Conservation (phyloP, 805 yeast genomes). For the Wickerhamomyces xylosicus region DNA sequence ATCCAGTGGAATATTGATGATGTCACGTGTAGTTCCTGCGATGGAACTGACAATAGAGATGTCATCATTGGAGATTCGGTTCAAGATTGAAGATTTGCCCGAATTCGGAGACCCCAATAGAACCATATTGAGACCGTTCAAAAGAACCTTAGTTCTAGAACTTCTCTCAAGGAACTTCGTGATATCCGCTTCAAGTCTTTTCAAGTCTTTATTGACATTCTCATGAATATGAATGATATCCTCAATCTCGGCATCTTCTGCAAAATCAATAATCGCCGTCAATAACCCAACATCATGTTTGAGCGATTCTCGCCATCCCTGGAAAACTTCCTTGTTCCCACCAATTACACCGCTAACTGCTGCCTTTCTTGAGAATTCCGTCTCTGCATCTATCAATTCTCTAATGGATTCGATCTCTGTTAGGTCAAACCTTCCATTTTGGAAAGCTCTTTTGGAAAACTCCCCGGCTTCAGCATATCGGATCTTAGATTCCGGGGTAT, state of each 20-base stretch:
- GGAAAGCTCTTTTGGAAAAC: constrained; percentile 78
- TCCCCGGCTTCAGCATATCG: constrained; percentile 92
- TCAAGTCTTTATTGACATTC: constrained; percentile 35
- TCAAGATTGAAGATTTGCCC: constrained; percentile 84
- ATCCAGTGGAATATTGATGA: constrained; percentile 72
- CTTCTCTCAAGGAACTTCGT: constrained; percentile 30
- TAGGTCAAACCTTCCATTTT: constrained; percentile 73
- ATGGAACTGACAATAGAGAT: constrained; percentile 85
- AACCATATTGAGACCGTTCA: constrained; percentile 63
- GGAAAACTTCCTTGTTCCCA: constrained; percentile 41
- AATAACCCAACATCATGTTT: constrained; percentile 61
- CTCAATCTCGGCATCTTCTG: constrained; percentile 83
- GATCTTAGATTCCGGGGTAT: constrained; percentile 33
- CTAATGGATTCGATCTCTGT: constrained; percentile 88
- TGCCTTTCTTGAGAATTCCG: constrained; percentile 75
- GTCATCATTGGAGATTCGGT: constrained; percentile 64
- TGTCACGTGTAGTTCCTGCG: constrained; percentile 92
- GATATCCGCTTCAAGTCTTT: constrained; percentile 34
- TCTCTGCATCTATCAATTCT: constrained; percentile 86
- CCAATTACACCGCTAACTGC: constrained; percentile 73
- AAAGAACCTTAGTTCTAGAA: constrained; percentile 48
- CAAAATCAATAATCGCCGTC: constrained; percentile 88
- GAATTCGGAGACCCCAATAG: constrained; percentile 92
- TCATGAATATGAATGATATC: constrained; percentile 45
- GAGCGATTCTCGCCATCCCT: constrained; percentile 56